phyloP scores from a whole-genome alignment of 208 protist genomes.

The Trypanosoma vivax region DNA sequence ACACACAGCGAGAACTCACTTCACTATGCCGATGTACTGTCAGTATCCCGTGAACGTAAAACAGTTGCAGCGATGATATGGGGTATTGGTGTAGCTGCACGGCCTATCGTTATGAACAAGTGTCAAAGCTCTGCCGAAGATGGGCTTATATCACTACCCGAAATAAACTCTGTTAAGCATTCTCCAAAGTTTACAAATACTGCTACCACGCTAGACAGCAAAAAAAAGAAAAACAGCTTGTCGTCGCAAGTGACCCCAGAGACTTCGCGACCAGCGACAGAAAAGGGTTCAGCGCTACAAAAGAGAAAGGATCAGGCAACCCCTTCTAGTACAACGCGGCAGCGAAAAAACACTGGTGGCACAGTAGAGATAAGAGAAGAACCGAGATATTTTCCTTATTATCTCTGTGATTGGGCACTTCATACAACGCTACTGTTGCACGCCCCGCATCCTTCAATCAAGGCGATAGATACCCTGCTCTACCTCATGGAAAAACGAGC shows the following conservation, averaged over 20 bases:
- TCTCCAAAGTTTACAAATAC: background rate
- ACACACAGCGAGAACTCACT: background rate
- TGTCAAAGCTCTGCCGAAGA: too few relatives aligned
- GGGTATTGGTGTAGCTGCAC: constrained; percentile 51
- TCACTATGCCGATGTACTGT: constrained; percentile 17
- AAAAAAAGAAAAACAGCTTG: background rate
- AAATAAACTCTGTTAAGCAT: too few relatives aligned
- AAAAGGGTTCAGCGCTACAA: background rate
- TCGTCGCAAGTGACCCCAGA: too few relatives aligned
- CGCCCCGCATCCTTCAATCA: constrained; percentile 51
- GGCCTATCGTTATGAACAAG: constrained; percentile 18
- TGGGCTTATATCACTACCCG: background rate
- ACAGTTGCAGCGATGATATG: constrained; percentile 41
- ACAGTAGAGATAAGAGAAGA: background rate
- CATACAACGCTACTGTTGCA: constrained; percentile 54
- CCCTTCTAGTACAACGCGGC: background rate
- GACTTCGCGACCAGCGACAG: too few relatives aligned
- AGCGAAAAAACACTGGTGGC: background rate
- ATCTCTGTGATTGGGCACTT: constrained; percentile 67
- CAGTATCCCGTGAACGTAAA: constrained; percentile 19
- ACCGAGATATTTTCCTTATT: constrained; percentile 21
- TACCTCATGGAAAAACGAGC: constrained; percentile 58
- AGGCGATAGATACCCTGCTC: constrained; percentile 50
- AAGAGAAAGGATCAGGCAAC: background rate
- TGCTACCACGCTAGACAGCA: background rate